Base-by-base conservation (phyloP, 163 green algal genomes). In the Scenedesmus sp. region DNA sequence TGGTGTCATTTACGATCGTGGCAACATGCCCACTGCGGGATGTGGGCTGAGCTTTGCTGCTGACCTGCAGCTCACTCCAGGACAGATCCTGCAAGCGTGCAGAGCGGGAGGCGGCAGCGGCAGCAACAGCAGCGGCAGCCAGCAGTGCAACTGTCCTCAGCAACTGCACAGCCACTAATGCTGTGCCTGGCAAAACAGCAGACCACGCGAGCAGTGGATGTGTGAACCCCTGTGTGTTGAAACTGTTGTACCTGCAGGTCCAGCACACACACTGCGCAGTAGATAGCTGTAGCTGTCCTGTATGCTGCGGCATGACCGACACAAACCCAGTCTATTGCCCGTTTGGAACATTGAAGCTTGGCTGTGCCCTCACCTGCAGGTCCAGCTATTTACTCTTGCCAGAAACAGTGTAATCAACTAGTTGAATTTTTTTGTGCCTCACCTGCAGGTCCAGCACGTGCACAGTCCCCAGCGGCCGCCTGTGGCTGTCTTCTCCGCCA, bases 401-500 rank as follows among this genome's bases (percentile, higher is more conserved):
- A n/a, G n/a, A n/a, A n/a, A n/a, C n/a, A n/a, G n/a, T n/a, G n/a
- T n/a, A n/a, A n/a, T n/a, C n/a, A n/a, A n/a, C n/a, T n/a, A n/a
- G n/a, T n/a, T n/a, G n/a, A n/a, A n/a, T n/a, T n/a, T n/a, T n/a
- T n/a, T n/a, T 35, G 68, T 0, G 95, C 94, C 94, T 92, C 26
- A 92, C 94, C 30, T 92, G 85, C 83, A 99, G 94, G 88, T 99
- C 96, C 44, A 99, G 94, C 22, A 95, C 88, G 65, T 96, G 92
- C 53, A 98, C 92, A 59, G 99, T 97, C 22, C 90, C 94, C 44
- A 98, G 93, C 12, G 97, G 92, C 42, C 95, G 93, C 46, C 97
- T 93, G 49, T 91, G 86, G 16, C 72, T 56, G 92, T 99, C 97
- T 94, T 99, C 98, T 0, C 98, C 98, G 26, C 97, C 98, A 95